phyloP scores from a whole-genome alignment of 2,329 filamentous ascomycete species.

The Cordyceps militaris region DNA sequence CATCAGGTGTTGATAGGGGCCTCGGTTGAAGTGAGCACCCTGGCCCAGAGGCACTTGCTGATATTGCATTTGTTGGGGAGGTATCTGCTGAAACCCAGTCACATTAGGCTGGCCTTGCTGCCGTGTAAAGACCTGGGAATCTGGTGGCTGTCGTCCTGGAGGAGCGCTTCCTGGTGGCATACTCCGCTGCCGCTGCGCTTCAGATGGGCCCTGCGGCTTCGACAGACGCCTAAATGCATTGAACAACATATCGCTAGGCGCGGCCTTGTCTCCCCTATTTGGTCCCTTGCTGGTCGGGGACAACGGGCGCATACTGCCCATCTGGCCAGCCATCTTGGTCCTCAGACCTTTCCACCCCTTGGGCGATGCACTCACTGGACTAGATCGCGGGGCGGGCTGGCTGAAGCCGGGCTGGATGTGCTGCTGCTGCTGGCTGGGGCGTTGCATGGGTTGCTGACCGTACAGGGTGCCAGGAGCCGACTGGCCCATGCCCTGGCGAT shows the following conservation, averaged over 20 bases:
- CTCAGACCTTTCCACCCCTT: constrained; percentile 28
- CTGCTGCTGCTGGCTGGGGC: not conserved
- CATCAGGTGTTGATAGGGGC: constrained; percentile 11
- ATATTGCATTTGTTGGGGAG: not conserved
- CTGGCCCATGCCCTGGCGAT: not conserved
- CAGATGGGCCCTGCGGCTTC: constrained; percentile 20
- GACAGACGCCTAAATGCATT: constrained; percentile 27
- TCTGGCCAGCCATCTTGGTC: constrained; percentile 27
- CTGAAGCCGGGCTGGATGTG: not conserved
- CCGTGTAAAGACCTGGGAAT: not conserved
- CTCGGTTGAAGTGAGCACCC: not conserved
- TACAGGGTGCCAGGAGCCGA: not conserved
- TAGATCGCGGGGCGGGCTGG: not conserved
- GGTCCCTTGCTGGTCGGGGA: not conserved
- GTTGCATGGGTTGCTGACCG: not conserved
- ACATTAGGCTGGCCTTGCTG: not conserved
- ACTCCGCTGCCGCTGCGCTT: constrained; percentile 2
- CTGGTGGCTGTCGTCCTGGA: not conserved
- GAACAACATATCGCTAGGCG: constrained; percentile 22
- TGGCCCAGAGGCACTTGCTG: not conserved
- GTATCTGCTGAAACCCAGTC: not conserved
- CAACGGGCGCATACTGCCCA: constrained; percentile 13
- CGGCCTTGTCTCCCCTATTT: constrained; percentile 11
- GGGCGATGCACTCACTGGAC: not conserved
- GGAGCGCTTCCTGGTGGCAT: not conserved